Percentiles rank a stretch among this genome's conserved stretches.
These are phyloP conservation scores for Colletotrichum limetticola DNA, from an alignment of 2,329 filamentous ascomycete genomes.

Conservation along the genomic window DNA sequence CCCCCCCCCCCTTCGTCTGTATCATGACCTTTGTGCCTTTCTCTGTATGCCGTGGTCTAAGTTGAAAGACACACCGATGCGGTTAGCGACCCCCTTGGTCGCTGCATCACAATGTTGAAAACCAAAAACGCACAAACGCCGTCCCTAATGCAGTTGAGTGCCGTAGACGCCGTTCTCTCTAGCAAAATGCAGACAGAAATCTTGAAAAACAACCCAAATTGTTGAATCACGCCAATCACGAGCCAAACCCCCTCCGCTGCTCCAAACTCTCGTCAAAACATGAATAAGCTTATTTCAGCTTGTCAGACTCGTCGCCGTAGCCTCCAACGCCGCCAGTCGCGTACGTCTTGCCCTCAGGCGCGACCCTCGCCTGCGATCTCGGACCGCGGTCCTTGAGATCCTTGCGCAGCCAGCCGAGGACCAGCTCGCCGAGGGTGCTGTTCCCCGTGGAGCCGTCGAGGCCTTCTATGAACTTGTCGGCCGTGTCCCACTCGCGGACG, in stretches of 20 bases:
- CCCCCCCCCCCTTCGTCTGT: background rate
- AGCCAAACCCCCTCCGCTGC: background rate
- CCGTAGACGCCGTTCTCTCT: conserved; percentile 8
- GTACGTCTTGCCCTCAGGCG: conserved; percentile 74
- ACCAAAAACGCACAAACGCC: conserved; percentile 2
- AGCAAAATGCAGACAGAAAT: background rate
- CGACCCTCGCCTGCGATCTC: conserved; percentile 66
- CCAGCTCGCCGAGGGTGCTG: conserved; percentile 86
- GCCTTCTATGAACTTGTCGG: conserved; percentile 73
- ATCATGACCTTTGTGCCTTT: background rate
- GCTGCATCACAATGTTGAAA: conserved; percentile 10
- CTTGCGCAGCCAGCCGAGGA: conserved; percentile 85
- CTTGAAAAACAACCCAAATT: background rate
- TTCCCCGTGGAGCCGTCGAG: conserved; percentile 70
- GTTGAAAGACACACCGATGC: conserved; percentile 23
- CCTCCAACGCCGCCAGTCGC: conserved; percentile 63
- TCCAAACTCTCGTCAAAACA: background rate
- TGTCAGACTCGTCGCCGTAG: conserved; percentile 65
- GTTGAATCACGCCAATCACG: conserved; percentile 9
- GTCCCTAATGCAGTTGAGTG: conserved; percentile 33
- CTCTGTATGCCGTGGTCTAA: background rate
- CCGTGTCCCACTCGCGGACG: conserved; percentile 86
- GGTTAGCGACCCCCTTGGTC: background rate
- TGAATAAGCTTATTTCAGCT: conserved; percentile 33
- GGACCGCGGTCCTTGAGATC: conserved; percentile 85